Base-by-base conservation (phyloP, 139 green algal species). In the Chlorella sp. region DNA sequence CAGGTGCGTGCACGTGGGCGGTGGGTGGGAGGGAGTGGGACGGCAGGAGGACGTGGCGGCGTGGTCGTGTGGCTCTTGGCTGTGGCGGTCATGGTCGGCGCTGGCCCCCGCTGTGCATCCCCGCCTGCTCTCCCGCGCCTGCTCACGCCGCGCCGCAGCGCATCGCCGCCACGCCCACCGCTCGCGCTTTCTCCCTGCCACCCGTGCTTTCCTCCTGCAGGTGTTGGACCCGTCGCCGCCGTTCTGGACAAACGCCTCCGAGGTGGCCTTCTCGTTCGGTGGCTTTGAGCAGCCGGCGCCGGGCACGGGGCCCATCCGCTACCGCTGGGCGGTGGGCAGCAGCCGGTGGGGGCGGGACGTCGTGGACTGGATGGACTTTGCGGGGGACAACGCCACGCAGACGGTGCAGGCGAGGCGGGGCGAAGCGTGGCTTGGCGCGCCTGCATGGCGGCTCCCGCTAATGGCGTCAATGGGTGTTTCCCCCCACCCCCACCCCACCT, bases 251-350 rank as follows among this genome's bases (percentile, higher is more conserved):
- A 81, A 80, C 46, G 45, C 65, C 19, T 74, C 50, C 23, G 29
- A 11, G 19, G 55, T 89, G 41, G 29, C 74, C 27, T 89, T 89
- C 65, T 68, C 69, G 41, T 88, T 89, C 71, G 74, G 78, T 17
- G 36, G 62, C 36, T 89, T 88, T 48, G 33, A 25, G 19, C 41
- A 76, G 65, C 53, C 14, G 64, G 58, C 27, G 51, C 43, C 33
- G 38, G 67, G 51, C 23, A 78, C 71, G 9, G 56, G 56, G 56
- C 56, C 23, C 63, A 38, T 69, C 42, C n/a, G 35, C 23, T 91
- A 90, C 77, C 50, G 74, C 15, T 92, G 85, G 87, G 81, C 76
- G 35, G 51, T 92, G 27, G 87, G 86, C 46, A 84, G 67, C 14
- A 67, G 36, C 15, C 77, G 77, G 23, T 74, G 66, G 69, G 40